phyloP scores from a whole-genome alignment of 495 filamentous ascomycete species.

The Evansstolkia leycettana region DNA sequence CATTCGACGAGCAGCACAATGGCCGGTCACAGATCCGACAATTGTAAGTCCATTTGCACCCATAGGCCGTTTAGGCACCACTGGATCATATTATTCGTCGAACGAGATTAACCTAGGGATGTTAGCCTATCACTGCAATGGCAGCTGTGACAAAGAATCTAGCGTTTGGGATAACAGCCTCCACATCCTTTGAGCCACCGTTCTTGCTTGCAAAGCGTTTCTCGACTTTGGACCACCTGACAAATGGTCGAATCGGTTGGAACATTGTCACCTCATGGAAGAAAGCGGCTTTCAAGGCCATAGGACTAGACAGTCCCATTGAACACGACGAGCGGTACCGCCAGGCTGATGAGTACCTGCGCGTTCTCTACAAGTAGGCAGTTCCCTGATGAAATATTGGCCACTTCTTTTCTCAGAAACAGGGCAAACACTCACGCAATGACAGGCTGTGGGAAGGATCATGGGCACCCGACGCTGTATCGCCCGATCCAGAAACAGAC shows the following conservation, averaged over 20 bases:
- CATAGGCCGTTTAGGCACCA: no score
- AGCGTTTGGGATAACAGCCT: constrained; percentile 34
- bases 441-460: constrained; percentile 47
- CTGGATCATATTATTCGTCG: no score
- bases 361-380: constrained; percentile 40
- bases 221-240: constrained; percentile 53
- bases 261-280: constrained; percentile 54
- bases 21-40: constrained; percentile 42
- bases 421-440: no score
- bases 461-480: constrained; percentile 43
- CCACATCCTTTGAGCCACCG: constrained; percentile 47
- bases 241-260: constrained; percentile 47
- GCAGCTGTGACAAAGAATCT: constrained; percentile 36
- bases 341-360: constrained; percentile 49
- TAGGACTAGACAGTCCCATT: constrained; percentile 42
- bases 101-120: background rate
- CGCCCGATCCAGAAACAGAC: constrained; percentile 34
- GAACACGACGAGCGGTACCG: constrained; percentile 51
- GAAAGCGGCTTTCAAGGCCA: constrained; percentile 45
- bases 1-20: constrained; percentile 41
- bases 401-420: background rate
- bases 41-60: constrained; percentile 31
- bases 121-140: constrained; percentile 34
- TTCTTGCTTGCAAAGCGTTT: constrained; percentile 47
- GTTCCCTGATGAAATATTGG: no score